Evolutionary conservation across 352 stramenopile species (phyloP), one percentile per base, ranked within the genome.

Genomic region (Phytophthora quininea): DNA sequence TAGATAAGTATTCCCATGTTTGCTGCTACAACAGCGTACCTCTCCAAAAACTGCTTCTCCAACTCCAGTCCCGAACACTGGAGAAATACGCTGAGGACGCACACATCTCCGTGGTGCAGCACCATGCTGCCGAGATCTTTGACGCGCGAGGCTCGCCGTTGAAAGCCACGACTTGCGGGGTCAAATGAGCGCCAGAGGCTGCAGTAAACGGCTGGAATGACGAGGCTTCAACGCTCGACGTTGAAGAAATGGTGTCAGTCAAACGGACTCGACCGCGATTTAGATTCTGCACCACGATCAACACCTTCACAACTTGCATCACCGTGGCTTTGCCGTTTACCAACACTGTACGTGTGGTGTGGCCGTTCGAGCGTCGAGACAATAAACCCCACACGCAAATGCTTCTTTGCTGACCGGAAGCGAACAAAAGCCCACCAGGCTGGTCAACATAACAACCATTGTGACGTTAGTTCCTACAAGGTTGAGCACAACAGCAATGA

Each of bases 261-360:
- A 85, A 54, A 6, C 61, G 66, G 19, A 85, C 67, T n/a, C 54
- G 38, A 11, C 42, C 12, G 8, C 38, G 46, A 11, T 69, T 67
- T 51, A 80, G 54, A 53, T 85, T 89, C 61, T 89, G 80, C 47
- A 88, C 62, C 15, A 88, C 65, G n/a, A 89, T 40, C 54, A 79
- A 79, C 15, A 89, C 67, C 61, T 88, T 71, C 24, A 88, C 77
- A 46, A 89, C 74, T 59, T 89, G 80, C 62, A 78, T 82, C 19
- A 85, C 78, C 0, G 73, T 69, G 8, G 77, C 72, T 40, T 75
- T 74, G 52, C 78, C 71, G 12, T 75, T 69, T 19, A 83, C 53
- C 24, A 89, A 51, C 30, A 89, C 78, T 0, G 80, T 83, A 4
- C 80, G 72, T 31, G 78, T 89, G 15, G 80, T 89, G 33, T 70